A percentile compares a stretch with the other conserved stretches of the same genome.
phyloP scores from a whole-genome alignment of 208 protist species.

The Acanthamoeba royreba region DNA sequence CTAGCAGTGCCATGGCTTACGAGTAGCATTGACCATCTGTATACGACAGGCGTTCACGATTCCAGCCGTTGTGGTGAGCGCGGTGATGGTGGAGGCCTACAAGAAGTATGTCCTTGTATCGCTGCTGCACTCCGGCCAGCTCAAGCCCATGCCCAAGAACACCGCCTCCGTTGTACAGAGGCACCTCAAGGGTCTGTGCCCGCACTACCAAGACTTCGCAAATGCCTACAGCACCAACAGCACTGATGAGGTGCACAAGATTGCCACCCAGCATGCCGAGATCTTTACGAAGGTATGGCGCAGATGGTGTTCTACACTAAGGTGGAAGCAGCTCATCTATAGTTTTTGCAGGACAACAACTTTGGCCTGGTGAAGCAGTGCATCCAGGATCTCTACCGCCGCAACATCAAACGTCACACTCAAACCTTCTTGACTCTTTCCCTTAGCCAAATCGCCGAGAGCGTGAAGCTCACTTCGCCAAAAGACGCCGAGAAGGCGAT shows the following conservation, averaged over 20 bases:
- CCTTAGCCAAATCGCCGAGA: conserved; percentile 69
- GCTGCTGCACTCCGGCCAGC: conserved; percentile 58
- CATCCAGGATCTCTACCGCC: conserved; percentile 56
- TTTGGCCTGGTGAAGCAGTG: conserved; percentile 73
- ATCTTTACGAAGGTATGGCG: conserved; percentile 49
- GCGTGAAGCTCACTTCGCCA: conserved; percentile 50
- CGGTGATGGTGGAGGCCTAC: conserved; percentile 73
- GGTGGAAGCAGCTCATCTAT: not conserved
- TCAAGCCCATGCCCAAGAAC: conserved; percentile 58
- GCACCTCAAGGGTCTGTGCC: conserved; percentile 65
- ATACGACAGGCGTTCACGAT: conserved; percentile 50
- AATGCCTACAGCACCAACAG: conserved; percentile 41
- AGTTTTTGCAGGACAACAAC: conserved; percentile 65
- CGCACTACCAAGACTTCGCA: conserved; percentile 69
- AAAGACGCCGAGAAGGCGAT: conserved; percentile 61
- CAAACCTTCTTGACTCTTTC: conserved; percentile 78
- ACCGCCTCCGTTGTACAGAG: conserved; percentile 61
- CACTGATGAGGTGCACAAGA: conserved; percentile 45
- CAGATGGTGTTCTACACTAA: not conserved
- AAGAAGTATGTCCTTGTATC: conserved; percentile 76
- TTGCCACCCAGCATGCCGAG: conserved; percentile 42
- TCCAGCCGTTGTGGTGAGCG: conserved; percentile 67
- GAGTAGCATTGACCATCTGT: no score
- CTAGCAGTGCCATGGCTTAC: not conserved
- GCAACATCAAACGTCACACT: conserved; percentile 74